These are phyloP conservation scores for Colletotrichum sidae DNA, from an alignment of 2,329 filamentous ascomycete species.

Conservation along the genomic window DNA sequence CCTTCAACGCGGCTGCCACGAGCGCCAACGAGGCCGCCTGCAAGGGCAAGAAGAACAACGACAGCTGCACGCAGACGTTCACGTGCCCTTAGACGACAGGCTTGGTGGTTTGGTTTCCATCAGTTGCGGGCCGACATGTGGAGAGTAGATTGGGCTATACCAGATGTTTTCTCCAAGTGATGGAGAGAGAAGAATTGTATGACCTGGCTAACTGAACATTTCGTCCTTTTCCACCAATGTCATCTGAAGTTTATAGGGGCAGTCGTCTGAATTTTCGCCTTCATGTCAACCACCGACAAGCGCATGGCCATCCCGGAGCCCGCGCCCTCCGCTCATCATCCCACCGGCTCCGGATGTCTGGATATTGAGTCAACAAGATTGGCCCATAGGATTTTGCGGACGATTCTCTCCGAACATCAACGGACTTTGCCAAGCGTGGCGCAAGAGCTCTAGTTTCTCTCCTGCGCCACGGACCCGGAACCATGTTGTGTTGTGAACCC, in stretches of 20 bases:
- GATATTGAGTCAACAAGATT: not conserved
- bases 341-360: not conserved
- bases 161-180: no score
- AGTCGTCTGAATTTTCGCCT: no score
- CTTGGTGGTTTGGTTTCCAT: no score
- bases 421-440: slow-evolving; percentile 27
- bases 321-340: slow-evolving; percentile 25
- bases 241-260: not conserved
- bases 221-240: not conserved
- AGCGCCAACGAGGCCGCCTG: slow-evolving; percentile 19
- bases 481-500: not conserved
- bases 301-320: not conserved
- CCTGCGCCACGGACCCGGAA: slow-evolving; percentile 23
- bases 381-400: slow-evolving; percentile 18
- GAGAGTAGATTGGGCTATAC: no score
- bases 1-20: slow-evolving; percentile 21
- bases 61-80: slow-evolving; percentile 18
- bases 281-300: no score
- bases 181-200: no score
- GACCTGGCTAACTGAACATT: not conserved
- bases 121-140: no score
- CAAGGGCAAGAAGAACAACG: slow-evolving; percentile 1
- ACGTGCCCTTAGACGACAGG: no score
- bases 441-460: slow-evolving; percentile 15
- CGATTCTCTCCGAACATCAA: slow-evolving; percentile 5